Percentiles rank a stretch among this genome's conserved stretches.
Evolutionary conservation across 2,329 filamentous ascomycete species (phyloP).

Genomic region (Verruconis gallopava): DNA sequence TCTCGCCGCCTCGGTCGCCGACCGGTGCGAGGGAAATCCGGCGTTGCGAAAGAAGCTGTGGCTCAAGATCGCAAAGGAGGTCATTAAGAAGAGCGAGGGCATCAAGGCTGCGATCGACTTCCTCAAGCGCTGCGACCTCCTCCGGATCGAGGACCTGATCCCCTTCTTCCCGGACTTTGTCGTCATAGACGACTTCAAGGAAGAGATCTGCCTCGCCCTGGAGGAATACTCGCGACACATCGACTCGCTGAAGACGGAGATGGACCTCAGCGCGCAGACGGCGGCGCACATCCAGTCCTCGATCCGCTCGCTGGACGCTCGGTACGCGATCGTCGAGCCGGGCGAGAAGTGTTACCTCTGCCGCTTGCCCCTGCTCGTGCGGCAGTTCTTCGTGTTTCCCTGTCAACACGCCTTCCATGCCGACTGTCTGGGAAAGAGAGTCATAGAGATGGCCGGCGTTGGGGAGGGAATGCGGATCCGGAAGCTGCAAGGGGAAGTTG

Average conservation of each 20-base stretch:
- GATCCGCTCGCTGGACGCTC: conserved; percentile 70
- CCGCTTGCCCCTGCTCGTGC: conserved; percentile 67
- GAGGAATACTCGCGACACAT: conserved; percentile 91
- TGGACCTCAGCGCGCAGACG: conserved; percentile 86
- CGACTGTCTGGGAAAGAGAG: conserved; percentile 77
- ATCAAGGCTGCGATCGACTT: conserved; percentile 87
- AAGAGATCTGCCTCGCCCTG: conserved; percentile 87
- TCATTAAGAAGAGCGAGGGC: conserved; percentile 72
- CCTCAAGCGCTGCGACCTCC: conserved; percentile 75
- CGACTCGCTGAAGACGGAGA: conserved; percentile 75
- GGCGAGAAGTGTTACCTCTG: conserved; percentile 91
- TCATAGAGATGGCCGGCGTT: conserved; percentile 67
- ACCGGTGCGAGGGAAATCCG: conserved; percentile 60
- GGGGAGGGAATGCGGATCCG: conserved; percentile 67
- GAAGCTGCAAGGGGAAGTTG: conserved; percentile 74
- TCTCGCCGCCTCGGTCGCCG: conserved; percentile 77
- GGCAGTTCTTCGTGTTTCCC: conserved; percentile 96
- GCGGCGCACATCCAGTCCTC: conserved; percentile 84
- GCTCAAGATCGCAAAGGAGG: conserved; percentile 88
- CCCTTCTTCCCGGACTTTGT: conserved; percentile 99
- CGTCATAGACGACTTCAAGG: conserved; percentile 97
- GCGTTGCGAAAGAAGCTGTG: conserved; percentile 83
- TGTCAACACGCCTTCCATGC: conserved; percentile 97
- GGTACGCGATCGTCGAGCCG: conserved; percentile 93
- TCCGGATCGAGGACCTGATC: conserved; percentile 92